These are phyloP conservation scores for Neofusicoccum umdonicola DNA, from an alignment of 2,329 filamentous ascomycete species.

Conservation along the genomic window DNA sequence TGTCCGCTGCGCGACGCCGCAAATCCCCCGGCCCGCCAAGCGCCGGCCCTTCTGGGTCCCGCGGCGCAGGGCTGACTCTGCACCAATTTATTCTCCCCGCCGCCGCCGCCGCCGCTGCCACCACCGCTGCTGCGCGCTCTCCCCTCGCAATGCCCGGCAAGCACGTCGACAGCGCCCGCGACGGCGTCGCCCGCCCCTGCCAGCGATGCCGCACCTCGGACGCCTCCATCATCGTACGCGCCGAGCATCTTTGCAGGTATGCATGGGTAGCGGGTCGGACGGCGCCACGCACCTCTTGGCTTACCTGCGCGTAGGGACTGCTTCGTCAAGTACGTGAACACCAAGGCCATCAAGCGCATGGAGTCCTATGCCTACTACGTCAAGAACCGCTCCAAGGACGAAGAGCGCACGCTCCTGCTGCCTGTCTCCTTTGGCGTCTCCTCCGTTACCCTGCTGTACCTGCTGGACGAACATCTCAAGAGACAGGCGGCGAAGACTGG, in stretches of 20 bases:
- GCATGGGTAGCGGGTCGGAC: constrained; percentile 21
- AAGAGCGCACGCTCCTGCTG: constrained; percentile 62
- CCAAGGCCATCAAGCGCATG: constrained; percentile 78
- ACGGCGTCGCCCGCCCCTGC: constrained; percentile 41
- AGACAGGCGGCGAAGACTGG: constrained; percentile 64
- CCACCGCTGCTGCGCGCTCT: background rate
- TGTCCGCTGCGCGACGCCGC: constrained; percentile 9
- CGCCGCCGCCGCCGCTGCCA: background rate
- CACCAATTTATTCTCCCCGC: background rate
- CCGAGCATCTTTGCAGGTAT: constrained; percentile 60
- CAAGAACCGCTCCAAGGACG: constrained; percentile 43
- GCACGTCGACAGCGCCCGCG: constrained; percentile 18
- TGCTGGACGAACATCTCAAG: constrained; percentile 68
- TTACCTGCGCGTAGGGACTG: constrained; percentile 57
- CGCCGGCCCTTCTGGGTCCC: background rate
- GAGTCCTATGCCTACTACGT: constrained; percentile 57
- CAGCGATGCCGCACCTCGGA: constrained; percentile 55
- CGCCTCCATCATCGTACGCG: constrained; percentile 55
- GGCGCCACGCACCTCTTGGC: background rate
- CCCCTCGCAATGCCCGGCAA: constrained; percentile 32
- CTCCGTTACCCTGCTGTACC: constrained; percentile 72
- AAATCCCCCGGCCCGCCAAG: constrained; percentile 14
- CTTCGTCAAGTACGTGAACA: constrained; percentile 72
- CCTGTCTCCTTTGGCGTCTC: constrained; percentile 82
- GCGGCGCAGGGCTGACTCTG: background rate